Percentiles rank a stretch among this genome's conserved stretches.
Conservation (phyloP, 2,329 filamentous ascomycete species). For the Pseudovirgaria hyperparasitica region DNA sequence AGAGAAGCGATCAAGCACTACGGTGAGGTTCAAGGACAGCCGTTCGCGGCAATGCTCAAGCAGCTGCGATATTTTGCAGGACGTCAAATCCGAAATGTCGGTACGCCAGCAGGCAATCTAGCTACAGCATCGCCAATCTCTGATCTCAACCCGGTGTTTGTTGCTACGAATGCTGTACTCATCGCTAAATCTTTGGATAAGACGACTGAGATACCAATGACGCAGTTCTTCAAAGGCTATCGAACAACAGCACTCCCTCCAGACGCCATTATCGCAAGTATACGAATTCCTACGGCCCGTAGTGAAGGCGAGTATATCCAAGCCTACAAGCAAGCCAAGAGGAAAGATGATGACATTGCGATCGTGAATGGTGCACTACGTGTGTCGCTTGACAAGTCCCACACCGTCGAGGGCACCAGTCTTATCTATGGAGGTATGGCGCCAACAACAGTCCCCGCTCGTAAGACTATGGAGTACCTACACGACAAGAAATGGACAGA, state of each 20-base stretch:
- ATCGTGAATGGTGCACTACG: slow-evolving; percentile 85
- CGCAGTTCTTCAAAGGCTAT: slow-evolving; percentile 85
- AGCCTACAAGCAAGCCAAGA: slow-evolving; percentile 91
- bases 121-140: slow-evolving; percentile 94
- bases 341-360: slow-evolving; percentile 96
- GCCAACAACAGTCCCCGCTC: slow-evolving; percentile 76
- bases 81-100: slow-evolving; percentile 92
- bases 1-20: slow-evolving; percentile 69
- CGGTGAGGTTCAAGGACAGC: slow-evolving; percentile 56
- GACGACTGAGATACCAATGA: slow-evolving; percentile 80
- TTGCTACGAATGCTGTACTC: slow-evolving; percentile 71
- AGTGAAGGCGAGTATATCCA: slow-evolving; percentile 72
- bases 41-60: slow-evolving; percentile 84
- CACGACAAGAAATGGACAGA: slow-evolving; percentile 69
- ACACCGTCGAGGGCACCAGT: slow-evolving; percentile 60
- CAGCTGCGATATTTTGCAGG: slow-evolving; percentile 93
- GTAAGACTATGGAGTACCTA: slow-evolving; percentile 61
- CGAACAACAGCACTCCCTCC: slow-evolving; percentile 67
- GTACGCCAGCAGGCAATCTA: slow-evolving; percentile 86
- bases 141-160: slow-evolving; percentile 86
- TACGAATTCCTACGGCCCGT: slow-evolving; percentile 69
- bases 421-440: slow-evolving; percentile 95
- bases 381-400: slow-evolving; percentile 54
- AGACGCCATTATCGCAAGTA: slow-evolving; percentile 73
- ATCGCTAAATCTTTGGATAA: slow-evolving; percentile 64